Evolutionary conservation across 1,139 yeast species (phyloP).

Genomic region (Geotrichum siamense): DNA sequence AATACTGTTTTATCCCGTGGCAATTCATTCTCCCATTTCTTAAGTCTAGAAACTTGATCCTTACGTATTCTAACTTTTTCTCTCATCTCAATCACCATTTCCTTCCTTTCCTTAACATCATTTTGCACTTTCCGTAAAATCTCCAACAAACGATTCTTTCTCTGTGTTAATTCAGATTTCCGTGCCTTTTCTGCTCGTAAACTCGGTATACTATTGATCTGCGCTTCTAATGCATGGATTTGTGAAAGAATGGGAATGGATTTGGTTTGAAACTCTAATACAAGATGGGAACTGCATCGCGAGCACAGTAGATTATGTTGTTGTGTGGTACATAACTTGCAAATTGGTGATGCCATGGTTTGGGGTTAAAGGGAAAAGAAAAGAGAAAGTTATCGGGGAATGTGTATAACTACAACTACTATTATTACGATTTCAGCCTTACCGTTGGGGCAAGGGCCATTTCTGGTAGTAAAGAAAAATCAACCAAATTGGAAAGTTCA

Average conservation of each 20-base stretch:
- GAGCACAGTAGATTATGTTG: conserved; percentile 1
- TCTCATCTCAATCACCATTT: background rate
- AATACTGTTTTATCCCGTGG: background rate
- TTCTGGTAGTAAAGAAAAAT: no score
- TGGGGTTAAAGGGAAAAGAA: no score
- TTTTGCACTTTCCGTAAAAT: background rate
- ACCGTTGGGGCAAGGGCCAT: no score
- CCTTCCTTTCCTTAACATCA: background rate
- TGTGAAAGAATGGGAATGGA: conserved; percentile 6
- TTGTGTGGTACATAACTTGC: background rate
- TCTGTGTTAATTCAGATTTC: conserved; percentile 2
- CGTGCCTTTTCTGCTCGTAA: background rate
- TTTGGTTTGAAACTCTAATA: conserved; percentile 6
- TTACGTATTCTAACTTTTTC: background rate
- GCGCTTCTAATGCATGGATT: conserved; percentile 1
- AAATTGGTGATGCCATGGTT: background rate
- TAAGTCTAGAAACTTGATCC: background rate
- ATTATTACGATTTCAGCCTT: no score
- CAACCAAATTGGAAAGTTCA: no score
- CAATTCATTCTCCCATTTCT: background rate
- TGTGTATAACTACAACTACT: no score
- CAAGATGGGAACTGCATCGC: conserved; percentile 7
- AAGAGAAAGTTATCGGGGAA: no score
- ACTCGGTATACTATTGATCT: conserved; percentile 1
- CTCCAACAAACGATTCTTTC: conserved; percentile 1